A percentile compares a stretch with the other conserved stretches of the same genome.
These are phyloP conservation scores for Penicillium digitatum DNA, from an alignment of 2,329 filamentous ascomycete species.

Conservation along the genomic window DNA sequence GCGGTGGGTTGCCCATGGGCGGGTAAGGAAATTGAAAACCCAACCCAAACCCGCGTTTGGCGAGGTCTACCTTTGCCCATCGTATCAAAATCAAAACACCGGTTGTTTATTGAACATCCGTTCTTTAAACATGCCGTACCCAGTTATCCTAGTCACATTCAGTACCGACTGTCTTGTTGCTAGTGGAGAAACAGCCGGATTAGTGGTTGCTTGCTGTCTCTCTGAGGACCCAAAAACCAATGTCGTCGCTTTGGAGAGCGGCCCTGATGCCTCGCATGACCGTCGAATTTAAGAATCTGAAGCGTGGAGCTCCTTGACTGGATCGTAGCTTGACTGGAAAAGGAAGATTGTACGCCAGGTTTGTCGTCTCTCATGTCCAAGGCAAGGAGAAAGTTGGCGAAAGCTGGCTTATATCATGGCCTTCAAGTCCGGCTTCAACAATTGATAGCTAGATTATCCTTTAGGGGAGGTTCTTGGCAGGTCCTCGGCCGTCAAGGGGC, in stretches of 20 bases:
- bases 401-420: not conserved
- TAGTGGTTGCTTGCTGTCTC: constrained; percentile 16
- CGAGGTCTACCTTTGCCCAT: too few relatives aligned
- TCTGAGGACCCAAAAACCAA: constrained; percentile 11
- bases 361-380: not conserved
- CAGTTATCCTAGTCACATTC: not conserved
- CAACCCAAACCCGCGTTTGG: too few relatives aligned
- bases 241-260: constrained; percentile 14
- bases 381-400: too few relatives aligned
- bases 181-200: constrained; percentile 16
- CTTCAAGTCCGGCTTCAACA: constrained; percentile 17
- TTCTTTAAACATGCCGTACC: not conserved
- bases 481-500: constrained; percentile 17
- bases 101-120: not conserved
- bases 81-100: not conserved
- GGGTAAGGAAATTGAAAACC: too few relatives aligned
- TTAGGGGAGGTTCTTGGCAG: constrained; percentile 33
- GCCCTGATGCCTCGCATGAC: constrained; percentile 12
- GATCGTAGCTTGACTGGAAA: constrained; percentile 17
- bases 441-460: constrained; percentile 18
- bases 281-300: constrained; percentile 3
- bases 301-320: constrained; percentile 4
- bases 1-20: too few relatives aligned
- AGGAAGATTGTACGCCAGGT: constrained; percentile 14
- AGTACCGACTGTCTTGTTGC: constrained; percentile 14